Evolutionary conservation across 441 rosid species (phyloP), one percentile per base, ranked within the genome.

Genomic region (Theobroma grandiflorum): DNA sequence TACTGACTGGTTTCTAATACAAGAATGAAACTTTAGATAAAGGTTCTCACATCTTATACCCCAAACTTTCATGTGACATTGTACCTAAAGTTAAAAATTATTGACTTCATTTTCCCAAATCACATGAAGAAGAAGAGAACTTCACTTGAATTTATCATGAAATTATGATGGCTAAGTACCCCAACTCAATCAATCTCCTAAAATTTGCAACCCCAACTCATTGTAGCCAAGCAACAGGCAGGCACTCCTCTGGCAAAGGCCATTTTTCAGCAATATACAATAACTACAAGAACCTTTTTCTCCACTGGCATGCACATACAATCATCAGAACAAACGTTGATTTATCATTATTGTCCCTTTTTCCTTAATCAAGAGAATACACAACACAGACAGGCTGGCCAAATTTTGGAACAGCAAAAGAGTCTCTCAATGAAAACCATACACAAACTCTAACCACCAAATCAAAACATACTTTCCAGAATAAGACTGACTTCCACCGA

Each of bases 401-500:
- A 69, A 45, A 33, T 35, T 35, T 52, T 5, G 62, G 31, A 52
- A 72, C 62, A 72, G 61, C 43, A 50, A 67, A 45, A 71, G 43
- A 49, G 15, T 49, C 22, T 49, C 22, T 15, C 42, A 33, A 71
- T 5, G 31, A 71, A 33, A 35, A 63, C 43, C 43, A 63, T 10
- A 26, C 37, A 59, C 64, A 37, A 22, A 45, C 22, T 14, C 31
- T 43, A 22, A 20, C 57, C 70, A 65, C 12, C 26, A 38, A 31
- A 65, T 65, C 47, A 3, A 8, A 72, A 33, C 4, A 50, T 33
- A 50, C 31, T 33, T 50, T 35, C 16, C 61, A 18, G 62, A 52
- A 35, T 52, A 18, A 52, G 45, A 45, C 49, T 8, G 11, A 45
- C 10, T 45, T 45, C 49, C 8, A 6, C 49, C 7, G 45, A 1